Conservation (phyloP, 2,329 filamentous ascomycete genomes). For the Neonectria faginata region DNA sequence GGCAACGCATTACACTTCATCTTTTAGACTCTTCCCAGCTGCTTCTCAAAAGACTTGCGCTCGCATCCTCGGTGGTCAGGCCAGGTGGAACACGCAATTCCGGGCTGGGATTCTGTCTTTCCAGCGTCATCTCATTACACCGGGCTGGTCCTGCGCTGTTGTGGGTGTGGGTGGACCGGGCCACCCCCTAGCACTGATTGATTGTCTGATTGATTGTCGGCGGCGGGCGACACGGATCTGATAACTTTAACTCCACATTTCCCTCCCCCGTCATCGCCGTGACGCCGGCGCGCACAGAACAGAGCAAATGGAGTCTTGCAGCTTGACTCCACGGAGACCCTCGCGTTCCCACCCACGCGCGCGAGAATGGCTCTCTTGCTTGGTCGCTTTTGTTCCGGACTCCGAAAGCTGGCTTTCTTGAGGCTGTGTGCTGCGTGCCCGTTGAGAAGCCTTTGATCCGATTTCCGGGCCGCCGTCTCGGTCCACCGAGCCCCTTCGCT, state of each 20-base stretch:
- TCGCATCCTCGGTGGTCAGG: not conserved
- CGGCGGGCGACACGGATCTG: conserved; percentile 42
- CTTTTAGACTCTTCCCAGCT: not conserved
- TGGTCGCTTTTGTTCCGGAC: conserved; percentile 17
- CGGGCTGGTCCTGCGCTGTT: not conserved
- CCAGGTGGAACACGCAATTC: not conserved
- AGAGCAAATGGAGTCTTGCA: conserved; percentile 24
- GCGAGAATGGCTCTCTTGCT: conserved; percentile 29
- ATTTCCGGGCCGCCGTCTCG: conserved; percentile 29
- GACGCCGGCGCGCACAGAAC: conserved; percentile 19
- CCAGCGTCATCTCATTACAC: not conserved
- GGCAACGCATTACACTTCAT: not conserved
- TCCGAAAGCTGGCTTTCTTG: conserved; percentile 2
- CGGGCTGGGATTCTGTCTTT: not conserved
- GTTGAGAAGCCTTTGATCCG: conserved; percentile 22
- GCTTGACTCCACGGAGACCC: conserved; percentile 31
- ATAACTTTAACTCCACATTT: conserved; percentile 48
- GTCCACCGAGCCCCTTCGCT: conserved; percentile 10
- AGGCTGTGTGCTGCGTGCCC: not conserved
- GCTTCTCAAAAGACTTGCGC: not conserved
- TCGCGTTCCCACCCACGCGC: not conserved
- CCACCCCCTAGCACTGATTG: not conserved
- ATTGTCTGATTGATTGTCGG: not conserved
- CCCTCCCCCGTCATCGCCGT: conserved; percentile 25
- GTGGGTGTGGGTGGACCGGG: not conserved